Percentiles rank a stretch among this genome's conserved stretches.
Conservation (phyloP, 306 rosid genomes). For the Prosopis cineraria region DNA sequence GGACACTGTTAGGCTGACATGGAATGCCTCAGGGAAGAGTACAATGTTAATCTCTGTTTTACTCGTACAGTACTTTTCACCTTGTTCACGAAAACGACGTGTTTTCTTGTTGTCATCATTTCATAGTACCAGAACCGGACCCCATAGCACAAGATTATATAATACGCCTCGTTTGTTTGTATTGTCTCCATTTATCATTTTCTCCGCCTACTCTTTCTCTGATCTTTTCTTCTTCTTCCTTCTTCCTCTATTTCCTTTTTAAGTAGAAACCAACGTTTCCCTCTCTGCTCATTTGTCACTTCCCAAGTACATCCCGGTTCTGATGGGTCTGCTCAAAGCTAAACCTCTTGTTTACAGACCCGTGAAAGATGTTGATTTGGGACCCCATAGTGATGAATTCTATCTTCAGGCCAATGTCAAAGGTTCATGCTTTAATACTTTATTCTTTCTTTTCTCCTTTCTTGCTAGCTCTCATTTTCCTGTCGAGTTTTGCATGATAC, state of each 20-base stretch:
- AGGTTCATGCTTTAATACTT: slow-evolving; percentile 48
- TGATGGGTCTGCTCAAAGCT: slow-evolving; percentile 55
- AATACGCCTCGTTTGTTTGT: background rate
- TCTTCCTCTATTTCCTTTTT: background rate
- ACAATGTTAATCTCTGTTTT: slow-evolving; percentile 1
- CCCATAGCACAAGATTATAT: background rate
- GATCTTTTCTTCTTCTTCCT: background rate
- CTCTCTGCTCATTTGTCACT: background rate
- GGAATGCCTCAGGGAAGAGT: background rate
- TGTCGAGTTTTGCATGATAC: slow-evolving; percentile 1
- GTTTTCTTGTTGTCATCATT: slow-evolving; percentile 14
- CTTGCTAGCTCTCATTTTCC: background rate
- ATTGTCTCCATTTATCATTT: background rate
- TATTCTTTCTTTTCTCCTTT: background rate
- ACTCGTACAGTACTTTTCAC: slow-evolving; percentile 10
- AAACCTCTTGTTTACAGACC: slow-evolving; percentile 54
- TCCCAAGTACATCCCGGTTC: background rate
- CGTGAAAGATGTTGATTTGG: slow-evolving; percentile 61
- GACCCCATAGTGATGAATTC: slow-evolving; percentile 58
- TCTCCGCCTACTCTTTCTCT: slow-evolving; percentile 42
- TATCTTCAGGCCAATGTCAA: slow-evolving; percentile 85
- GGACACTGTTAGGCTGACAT: background rate
- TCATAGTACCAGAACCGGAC: slow-evolving; percentile 33
- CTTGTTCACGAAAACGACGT: slow-evolving; percentile 24
- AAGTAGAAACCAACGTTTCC: background rate